Evolutionary conservation across 192 early-diverging fungal genomes (phyloP), one percentile per base, ranked within the genome.

Genomic region (Coemansia sp.): DNA sequence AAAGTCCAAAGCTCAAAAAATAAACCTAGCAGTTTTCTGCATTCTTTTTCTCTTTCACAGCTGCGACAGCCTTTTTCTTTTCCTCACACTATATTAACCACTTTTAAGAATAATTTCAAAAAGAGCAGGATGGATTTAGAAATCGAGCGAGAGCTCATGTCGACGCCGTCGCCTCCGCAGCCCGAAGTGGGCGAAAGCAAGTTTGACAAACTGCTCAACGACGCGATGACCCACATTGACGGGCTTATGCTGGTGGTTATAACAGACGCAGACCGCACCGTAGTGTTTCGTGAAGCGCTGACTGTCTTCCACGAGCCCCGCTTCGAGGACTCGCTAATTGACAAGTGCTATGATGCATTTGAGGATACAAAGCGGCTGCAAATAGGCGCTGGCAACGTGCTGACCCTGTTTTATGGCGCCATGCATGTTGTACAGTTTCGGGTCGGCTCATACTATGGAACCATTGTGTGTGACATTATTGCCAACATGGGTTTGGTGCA

Each of bases 391-490:
- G 67, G 72, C 22, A 58, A 71, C 20, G 57, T 71, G 22, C 53
- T 81, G 58, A 81, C 72, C 2, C 37, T 81, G 47, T 68, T 81
- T 44, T 81, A 71, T 57, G 72, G 62, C 20, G 67, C 64, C 0
- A 81, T 81, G 78, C 58, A 68, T 34, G 63, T 81, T 14, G 72
- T 81, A 8, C 78, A 81, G 66, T 81, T 81, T 53, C 68, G 78
- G 54, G 78, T 81, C 10, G 78, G 72, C 28, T 57, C 64, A 19
- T 81, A 65, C 69, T 81, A 81, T 62, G 64, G 72, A 11, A 81
- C 78, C n/a, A 68, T 81, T 25, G 72, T 81, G 10, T 68, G 68
- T 40, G 78, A 81, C 38, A 59, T 37, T 19, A 40, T 71, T 21
- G 28, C 58, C n/a, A 81, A 81, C 63, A 71, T 75, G 72, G 78